These are phyloP conservation scores for Mortierella polycephala DNA, from an alignment of 371 early-diverging fungal genomes.

Conservation along the genomic window DNA sequence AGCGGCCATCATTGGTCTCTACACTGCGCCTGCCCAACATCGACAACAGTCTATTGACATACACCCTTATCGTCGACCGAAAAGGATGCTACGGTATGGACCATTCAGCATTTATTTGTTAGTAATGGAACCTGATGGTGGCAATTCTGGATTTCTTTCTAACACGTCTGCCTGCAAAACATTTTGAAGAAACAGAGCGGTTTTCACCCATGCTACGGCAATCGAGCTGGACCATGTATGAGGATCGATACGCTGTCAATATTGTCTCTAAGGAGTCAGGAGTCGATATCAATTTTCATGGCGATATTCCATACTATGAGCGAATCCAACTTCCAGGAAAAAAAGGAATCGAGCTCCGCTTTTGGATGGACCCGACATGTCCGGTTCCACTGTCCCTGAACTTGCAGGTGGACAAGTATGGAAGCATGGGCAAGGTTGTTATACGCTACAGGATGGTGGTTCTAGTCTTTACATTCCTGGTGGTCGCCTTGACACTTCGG, in stretches of 20 bases:
- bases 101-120: no score
- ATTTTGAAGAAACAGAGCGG: conserved; percentile 19
- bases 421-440: conserved; percentile 76
- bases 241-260: conserved; percentile 77
- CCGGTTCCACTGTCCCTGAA: conserved; percentile 63
- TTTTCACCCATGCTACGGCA: conserved; percentile 74
- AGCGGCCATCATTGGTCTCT: conserved; percentile 58
- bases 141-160: not conserved
- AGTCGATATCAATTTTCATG: conserved; percentile 76
- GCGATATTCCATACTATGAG: conserved; percentile 73
- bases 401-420: conserved; percentile 76
- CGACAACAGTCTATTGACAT: conserved; percentile 70
- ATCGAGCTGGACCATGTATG: conserved; percentile 76
- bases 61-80: conserved; percentile 63
- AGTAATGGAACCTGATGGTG: no score
- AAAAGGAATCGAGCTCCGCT: conserved; percentile 70
- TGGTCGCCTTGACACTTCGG: conserved; percentile 68
- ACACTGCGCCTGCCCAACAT: conserved; percentile 66
- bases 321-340: conserved; percentile 48
- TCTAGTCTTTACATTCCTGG: conserved; percentile 72
- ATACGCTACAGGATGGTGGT: conserved; percentile 80
- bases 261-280: conserved; percentile 34
- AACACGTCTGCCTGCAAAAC: not conserved
- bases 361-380: conserved; percentile 78
- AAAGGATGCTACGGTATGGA: conserved; percentile 55